Conservation (phyloP, 2,329 filamentous ascomycete species). For the Apiospora aurea region DNA sequence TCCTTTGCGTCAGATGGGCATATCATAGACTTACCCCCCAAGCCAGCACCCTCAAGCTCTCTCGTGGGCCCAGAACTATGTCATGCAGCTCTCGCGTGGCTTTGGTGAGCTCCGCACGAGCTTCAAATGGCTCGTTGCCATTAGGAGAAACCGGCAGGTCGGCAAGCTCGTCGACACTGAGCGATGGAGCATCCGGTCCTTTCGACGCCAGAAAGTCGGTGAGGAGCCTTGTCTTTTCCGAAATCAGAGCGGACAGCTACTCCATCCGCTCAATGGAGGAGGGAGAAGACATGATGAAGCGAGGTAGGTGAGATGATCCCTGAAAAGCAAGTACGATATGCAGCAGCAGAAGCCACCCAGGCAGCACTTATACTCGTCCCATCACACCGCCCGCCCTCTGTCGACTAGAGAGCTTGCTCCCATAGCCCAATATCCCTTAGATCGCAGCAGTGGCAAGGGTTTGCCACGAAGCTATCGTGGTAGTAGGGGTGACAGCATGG, state of each 20-base stretch:
- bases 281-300: background rate
- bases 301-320: conserved; percentile 4
- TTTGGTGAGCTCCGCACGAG: conserved; percentile 4
- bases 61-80: conserved; percentile 1
- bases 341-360: conserved; percentile 14
- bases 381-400: conserved; percentile 6
- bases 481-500: background rate
- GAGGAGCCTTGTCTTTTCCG: background rate
- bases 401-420: background rate
- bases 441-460: background rate
- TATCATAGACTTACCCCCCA: conserved; percentile 18
- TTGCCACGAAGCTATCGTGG: conserved; percentile 6
- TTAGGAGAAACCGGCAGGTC: background rate
- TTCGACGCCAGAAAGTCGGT: conserved; percentile 17
- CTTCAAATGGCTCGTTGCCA: background rate
- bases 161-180: conserved; percentile 1
- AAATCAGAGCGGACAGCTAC: conserved; percentile 4
- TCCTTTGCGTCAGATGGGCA: background rate
- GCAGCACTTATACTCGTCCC: conserved; percentile 16
- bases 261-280: background rate
- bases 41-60: conserved; percentile 2
- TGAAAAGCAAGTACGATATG: conserved; percentile 2
- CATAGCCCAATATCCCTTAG: background rate
- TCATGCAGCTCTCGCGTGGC: conserved; percentile 21
- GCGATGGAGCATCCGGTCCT: background rate